phyloP scores from a whole-genome alignment of 495 filamentous ascomycete species.

The Aspergillus coremiiformis region DNA sequence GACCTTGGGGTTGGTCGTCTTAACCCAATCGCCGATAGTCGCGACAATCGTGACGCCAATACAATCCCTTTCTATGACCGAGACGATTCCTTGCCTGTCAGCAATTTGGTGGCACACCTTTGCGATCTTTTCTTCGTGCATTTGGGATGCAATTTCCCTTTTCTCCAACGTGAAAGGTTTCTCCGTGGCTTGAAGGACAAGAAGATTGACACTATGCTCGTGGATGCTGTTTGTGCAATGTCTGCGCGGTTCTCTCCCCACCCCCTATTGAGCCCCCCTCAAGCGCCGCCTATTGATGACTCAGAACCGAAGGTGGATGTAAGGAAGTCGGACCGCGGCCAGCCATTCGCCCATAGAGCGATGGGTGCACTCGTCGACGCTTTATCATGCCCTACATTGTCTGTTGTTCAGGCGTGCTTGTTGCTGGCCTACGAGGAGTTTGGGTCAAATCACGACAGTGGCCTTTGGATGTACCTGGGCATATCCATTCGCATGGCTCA shows the following conservation, averaged over 20 bases:
- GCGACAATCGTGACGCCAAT: constrained; percentile 47
- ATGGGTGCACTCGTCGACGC: constrained; percentile 67
- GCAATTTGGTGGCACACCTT: constrained; percentile 64
- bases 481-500: constrained; percentile 81
- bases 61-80: constrained; percentile 75
- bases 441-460: constrained; percentile 76
- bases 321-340: constrained; percentile 49
- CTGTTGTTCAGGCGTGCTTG: constrained; percentile 71
- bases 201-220: constrained; percentile 74
- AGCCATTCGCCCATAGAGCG: constrained; percentile 69
- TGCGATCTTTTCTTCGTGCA: constrained; percentile 71
- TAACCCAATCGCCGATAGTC: constrained; percentile 28
- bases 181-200: constrained; percentile 65
- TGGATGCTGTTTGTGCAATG: constrained; percentile 74
- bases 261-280: constrained; percentile 50
- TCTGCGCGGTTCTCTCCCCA: constrained; percentile 74
- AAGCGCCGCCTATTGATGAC: constrained; percentile 44
- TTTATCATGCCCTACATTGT: constrained; percentile 69
- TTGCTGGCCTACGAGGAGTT: constrained; percentile 82
- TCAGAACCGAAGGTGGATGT: constrained; percentile 28
- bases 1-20: constrained; percentile 19
- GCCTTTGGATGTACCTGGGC: constrained; percentile 84
- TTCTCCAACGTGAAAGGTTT: constrained; percentile 63
- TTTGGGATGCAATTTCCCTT: constrained; percentile 76
- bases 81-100: constrained; percentile 56